These are phyloP conservation scores for Hypoxylon cercidicola DNA, from an alignment of 495 filamentous ascomycete species.

Conservation along the genomic window DNA sequence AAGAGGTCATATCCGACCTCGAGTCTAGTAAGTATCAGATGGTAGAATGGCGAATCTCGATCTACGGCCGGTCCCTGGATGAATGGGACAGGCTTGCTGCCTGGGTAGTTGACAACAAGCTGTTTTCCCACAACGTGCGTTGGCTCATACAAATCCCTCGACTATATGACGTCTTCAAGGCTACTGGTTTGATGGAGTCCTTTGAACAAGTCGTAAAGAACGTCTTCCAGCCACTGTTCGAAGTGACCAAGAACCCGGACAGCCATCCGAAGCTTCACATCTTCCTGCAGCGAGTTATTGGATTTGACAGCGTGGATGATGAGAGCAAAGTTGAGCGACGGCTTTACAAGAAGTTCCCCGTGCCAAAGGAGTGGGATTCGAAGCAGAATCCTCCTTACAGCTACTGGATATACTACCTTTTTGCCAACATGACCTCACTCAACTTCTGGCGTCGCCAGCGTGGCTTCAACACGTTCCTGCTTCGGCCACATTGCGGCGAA, in stretches of 20 bases:
- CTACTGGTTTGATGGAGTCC: constrained; percentile 81
- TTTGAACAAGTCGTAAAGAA: constrained; percentile 94
- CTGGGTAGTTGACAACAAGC: constrained; percentile 99
- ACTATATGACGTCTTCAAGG: constrained; percentile 95
- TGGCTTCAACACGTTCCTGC: constrained; percentile 94
- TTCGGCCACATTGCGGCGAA: constrained; percentile 95
- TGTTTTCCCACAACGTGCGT: constrained; percentile 96
- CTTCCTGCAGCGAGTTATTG: constrained; percentile 93
- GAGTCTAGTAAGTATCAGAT: constrained; percentile 99
- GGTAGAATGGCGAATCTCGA: constrained; percentile 98
- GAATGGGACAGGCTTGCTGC: constrained; percentile 98
- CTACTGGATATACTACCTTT: constrained; percentile 99
- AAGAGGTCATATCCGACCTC: constrained; percentile 96
- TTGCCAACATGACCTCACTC: constrained; percentile 90
- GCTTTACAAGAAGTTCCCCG: constrained; percentile 91
- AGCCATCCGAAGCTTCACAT: constrained; percentile 94
- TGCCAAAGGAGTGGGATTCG: constrained; percentile 85
- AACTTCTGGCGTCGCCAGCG: constrained; percentile 90
- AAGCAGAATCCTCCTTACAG: constrained; percentile 97
- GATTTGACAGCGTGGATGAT: constrained; percentile 97
- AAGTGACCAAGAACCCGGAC: constrained; percentile 86
- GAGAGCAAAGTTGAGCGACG: constrained; percentile 96
- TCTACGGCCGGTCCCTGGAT: constrained; percentile 89
- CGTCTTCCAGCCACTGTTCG: constrained; percentile 92
- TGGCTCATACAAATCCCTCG: constrained; percentile 97